A percentile compares a stretch with the other conserved stretches of the same genome.
These are phyloP conservation scores for Cryptococcus sp. DNA, from an alignment of 1,284 basidiomycete species.

Conservation along the genomic window DNA sequence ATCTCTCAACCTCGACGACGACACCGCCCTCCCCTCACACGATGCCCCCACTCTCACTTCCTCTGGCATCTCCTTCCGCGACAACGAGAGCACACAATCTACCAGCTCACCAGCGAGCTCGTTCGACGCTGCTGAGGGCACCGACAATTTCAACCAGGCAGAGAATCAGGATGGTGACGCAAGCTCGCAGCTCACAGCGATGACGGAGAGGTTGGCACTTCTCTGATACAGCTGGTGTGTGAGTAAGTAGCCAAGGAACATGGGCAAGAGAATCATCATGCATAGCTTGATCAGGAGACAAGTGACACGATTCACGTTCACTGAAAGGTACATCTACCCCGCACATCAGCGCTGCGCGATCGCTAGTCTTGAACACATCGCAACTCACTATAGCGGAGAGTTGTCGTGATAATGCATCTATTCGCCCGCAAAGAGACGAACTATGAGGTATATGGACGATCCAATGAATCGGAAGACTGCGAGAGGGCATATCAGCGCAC, in stretches of 20 bases:
- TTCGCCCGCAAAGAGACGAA: constrained; percentile 79
- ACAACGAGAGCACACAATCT: background rate
- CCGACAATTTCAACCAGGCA: background rate
- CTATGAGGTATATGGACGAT: constrained; percentile 69
- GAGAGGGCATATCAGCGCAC: constrained; percentile 1
- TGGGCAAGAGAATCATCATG: no score
- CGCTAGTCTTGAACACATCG: no score
- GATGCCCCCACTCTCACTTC: background rate
- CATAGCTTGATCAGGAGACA: no score
- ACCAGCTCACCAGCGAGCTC: background rate
- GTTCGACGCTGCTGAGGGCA: background rate
- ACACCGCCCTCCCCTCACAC: constrained; percentile 3
- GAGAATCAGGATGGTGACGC: background rate
- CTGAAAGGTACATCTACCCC: no score
- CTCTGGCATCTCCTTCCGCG: background rate
- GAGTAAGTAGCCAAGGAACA: no score
- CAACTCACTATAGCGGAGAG: background rate
- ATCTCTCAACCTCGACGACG: constrained; percentile 15
- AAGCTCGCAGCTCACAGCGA: background rate
- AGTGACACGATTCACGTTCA: no score
- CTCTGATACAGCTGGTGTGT: background rate
- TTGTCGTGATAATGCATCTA: constrained; percentile 47
- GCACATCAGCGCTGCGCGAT: no score
- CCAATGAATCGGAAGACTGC: constrained; percentile 77
- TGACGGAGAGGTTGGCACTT: background rate